Evolutionary conservation across 192 early-diverging fungal genomes (phyloP), one percentile per base, ranked within the genome.

Genomic region (Mortierella antarctica): DNA sequence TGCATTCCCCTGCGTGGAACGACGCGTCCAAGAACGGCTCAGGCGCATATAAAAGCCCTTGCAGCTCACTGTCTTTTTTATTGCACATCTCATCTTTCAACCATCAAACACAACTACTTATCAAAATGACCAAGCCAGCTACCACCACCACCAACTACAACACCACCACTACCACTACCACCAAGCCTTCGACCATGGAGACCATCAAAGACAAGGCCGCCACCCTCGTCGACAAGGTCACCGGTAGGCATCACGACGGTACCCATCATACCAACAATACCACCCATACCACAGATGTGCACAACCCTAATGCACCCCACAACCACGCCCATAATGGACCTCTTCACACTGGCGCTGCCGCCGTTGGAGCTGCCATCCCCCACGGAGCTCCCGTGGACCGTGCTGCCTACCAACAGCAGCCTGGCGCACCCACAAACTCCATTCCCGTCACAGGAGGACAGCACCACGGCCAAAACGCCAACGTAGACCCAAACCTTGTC

Each of bases 131-230:
- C 44, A 72, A 62, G 18, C 59, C 69, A 21, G 6, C 40, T 20
- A 57, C 61, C 21, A 45, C 44, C 7, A 41, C 31, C 48, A 62
- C 59, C 53, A 56, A 10, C 10, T 41, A 60, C 56, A 73, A 62
- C 13, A 59, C 45, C 13, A 64, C 62, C 18, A 44, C 61, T 17
- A 31, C 47, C 46, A 47, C 62, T 9, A 56, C 20, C 65, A 64
- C 8, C 58, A 72, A 72, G 57, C 69, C 76, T 41, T 67, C 70
- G 8, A 49, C 69, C 44, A 57, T 71, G 69, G 76, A 80, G 20
- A 67, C 40, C 4, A 62, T 72, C 39, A 72, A 68, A 46, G 70
- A 71, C 15, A 80, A 80, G 65, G 77, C 70, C 7, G 13, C 53
- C 46, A 21, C 60, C 42, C 15, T 80, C 18, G 77, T 62, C 12